Conservation (phyloP, 2,329 filamentous ascomycete genomes). For the Xylaria sp. region DNA sequence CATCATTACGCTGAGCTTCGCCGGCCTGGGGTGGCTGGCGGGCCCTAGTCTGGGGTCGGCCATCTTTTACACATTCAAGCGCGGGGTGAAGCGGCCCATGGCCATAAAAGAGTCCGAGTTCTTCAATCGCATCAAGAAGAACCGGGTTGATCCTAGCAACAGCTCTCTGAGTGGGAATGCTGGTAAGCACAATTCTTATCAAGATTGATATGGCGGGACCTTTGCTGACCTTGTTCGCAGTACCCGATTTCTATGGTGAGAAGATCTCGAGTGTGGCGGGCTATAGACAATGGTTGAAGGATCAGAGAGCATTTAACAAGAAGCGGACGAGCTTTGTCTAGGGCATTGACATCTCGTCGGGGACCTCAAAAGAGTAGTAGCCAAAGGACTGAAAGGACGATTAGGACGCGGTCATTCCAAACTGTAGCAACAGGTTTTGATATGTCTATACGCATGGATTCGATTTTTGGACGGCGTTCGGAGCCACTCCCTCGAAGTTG, state of each 20-base stretch:
- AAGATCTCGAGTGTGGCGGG: conserved; percentile 94
- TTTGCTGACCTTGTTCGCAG: conserved; percentile 49
- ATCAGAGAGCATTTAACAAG: conserved; percentile 96
- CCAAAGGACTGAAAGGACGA: conserved; percentile 6
- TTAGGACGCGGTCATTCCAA: conserved; percentile 15
- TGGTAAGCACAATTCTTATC: conserved; percentile 53
- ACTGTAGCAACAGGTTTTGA: conserved; percentile 26
- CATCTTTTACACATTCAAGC: conserved; percentile 80
- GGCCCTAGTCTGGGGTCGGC: conserved; percentile 85
- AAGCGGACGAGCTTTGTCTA: conserved; percentile 76
- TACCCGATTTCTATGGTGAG: conserved; percentile 98
- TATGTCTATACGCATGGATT: conserved; percentile 32
- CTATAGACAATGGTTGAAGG: conserved; percentile 96
- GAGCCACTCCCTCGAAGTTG: conserved; percentile 45
- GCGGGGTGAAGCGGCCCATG: conserved; percentile 77
- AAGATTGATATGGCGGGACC: background rate
- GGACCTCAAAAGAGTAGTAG: background rate
- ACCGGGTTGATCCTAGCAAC: conserved; percentile 88
- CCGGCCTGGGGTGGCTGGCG: conserved; percentile 85
- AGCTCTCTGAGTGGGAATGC: conserved; percentile 88
- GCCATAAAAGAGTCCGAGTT: conserved; percentile 91
- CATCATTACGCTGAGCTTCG: conserved; percentile 78
- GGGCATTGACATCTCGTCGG: conserved; percentile 33
- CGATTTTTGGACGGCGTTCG: conserved; percentile 42
- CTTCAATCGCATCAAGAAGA: conserved; percentile 88